These are phyloP conservation scores for Fusarium sublunatum DNA, from an alignment of 2,329 filamentous ascomycete species.

Conservation along the genomic window DNA sequence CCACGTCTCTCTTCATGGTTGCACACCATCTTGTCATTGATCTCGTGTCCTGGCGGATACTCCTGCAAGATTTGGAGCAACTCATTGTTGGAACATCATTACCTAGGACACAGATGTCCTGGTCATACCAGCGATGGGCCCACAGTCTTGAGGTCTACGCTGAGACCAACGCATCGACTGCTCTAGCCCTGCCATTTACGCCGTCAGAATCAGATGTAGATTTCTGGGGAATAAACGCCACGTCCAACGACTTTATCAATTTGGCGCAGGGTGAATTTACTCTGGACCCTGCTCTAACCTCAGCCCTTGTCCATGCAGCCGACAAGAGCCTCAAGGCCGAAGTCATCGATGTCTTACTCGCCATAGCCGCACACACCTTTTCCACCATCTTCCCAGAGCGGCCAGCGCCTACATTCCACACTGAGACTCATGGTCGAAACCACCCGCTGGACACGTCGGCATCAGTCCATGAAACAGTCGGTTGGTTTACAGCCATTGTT, in stretches of 20 bases:
- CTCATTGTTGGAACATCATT: not conserved
- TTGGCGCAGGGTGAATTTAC: slow-evolving; percentile 1
- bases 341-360: slow-evolving; percentile 2
- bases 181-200: not conserved
- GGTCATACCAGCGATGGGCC: not conserved
- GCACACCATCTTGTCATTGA: slow-evolving; percentile 28
- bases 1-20: slow-evolving; percentile 9
- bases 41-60: slow-evolving; percentile 24
- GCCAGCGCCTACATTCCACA: not conserved
- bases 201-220: not conserved
- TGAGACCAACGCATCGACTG: not conserved
- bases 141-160: slow-evolving; percentile 2
- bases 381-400: slow-evolving; percentile 3
- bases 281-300: not conserved
- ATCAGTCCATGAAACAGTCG: slow-evolving; percentile 2
- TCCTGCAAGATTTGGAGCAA: slow-evolving; percentile 18
- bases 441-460: not conserved
- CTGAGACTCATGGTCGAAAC: slow-evolving; percentile 2
- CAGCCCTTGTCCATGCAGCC: not conserved
- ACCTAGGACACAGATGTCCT: not conserved
- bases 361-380: slow-evolving; percentile 5
- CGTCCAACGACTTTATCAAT: slow-evolving; percentile 3
- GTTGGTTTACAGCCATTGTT: slow-evolving; percentile 8
- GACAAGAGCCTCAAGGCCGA: slow-evolving; percentile 6
- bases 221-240: slow-evolving; percentile 4